Base-by-base conservation (phyloP, 1,139 yeast genomes). In the Candida labiduridarum region DNA sequence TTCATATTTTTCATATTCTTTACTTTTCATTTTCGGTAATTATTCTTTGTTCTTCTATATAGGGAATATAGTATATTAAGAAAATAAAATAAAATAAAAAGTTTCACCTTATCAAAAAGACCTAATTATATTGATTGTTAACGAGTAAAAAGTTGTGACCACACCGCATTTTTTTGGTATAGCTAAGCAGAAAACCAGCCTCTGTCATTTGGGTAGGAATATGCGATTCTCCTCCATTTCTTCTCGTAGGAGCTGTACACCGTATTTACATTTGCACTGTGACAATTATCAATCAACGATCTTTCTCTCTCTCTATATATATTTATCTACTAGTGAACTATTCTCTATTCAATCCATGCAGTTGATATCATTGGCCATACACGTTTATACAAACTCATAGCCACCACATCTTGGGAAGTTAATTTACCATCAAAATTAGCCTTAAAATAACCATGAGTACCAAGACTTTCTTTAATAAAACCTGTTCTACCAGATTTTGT, bases 361-460 rank as follows among this genome's bases (percentile, higher is more conserved):
- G 60, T 55, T 9, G 81, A 74, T 42, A 67, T 61, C 51, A 71
- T 79, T 38, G 98, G 97, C 97, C 97, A 95, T 52, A 87, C 86
- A 63, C 99, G 84, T 72, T 89, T 92, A 74, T 88, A 94, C 60
- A 95, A 72, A 42, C 97, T 86, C 98, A 95, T 90, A 31, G 92
- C 97, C 42, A 94, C 85, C 12, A 90, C 85, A 68, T 95, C 99
- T 71, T 92, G 97, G 0, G 97, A 89, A 45, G 89, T 83, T 61
- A 95, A 76, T 62, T 86, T 89, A 50, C 95, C 95, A 66, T 95
- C 98, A 63, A 95, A 95, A 18, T 89, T 88, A 19, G 97, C 97
- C 73, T 95, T 95, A 79, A 87, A 92, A 72, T 94, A 90, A 56
- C 99, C 99, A 68, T 95, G 99, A 2, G 99, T 95, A 72, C 99